phyloP scores from a whole-genome alignment of 495 filamentous ascomycete genomes.

The Penicillium simplicissimum region DNA sequence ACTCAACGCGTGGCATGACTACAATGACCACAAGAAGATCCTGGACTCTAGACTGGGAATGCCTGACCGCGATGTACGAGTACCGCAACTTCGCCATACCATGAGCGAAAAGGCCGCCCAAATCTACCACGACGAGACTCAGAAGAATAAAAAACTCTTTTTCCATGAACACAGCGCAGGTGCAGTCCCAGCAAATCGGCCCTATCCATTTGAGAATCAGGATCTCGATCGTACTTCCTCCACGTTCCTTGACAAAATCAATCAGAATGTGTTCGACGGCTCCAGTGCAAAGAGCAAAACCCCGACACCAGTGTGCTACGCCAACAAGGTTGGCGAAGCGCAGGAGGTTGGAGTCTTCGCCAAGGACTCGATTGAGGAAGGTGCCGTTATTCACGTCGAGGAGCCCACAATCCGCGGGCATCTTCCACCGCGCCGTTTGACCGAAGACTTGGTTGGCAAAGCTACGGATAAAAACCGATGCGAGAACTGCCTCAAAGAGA shows the following conservation, averaged over 20 bases:
- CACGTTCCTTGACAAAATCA: constrained; percentile 15
- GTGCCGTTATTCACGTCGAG: constrained; percentile 27
- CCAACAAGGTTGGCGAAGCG: not conserved
- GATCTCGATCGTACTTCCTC: constrained; percentile 20
- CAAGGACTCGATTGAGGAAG: constrained; percentile 18
- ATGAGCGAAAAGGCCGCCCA: not conserved
- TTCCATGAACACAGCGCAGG: constrained; percentile 26
- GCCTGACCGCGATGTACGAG: constrained; percentile 14
- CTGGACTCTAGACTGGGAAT: constrained; percentile 14
- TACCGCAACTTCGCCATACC: constrained; percentile 15
- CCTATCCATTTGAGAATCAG: constrained; percentile 30
- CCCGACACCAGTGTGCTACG: not conserved
- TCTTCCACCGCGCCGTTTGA: constrained; percentile 18
- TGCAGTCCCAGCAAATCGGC: constrained; percentile 8
- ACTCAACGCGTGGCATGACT: constrained; percentile 33
- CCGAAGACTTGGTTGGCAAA: not conserved
- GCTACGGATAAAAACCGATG: constrained; percentile 15
- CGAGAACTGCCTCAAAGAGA: constrained; percentile 27
- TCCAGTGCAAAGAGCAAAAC: not conserved
- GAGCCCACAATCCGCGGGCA: constrained; percentile 34
- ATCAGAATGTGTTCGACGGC: constrained; percentile 16
- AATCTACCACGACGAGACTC: constrained; percentile 3
- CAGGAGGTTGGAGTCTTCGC: constrained; percentile 28
- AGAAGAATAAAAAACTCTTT: constrained; percentile 13
- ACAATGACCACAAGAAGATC: constrained; percentile 16